Percentiles rank a stretch among this genome's conserved stretches.
Conservation (phyloP, 2,329 filamentous ascomycete species). For the Colletotrichum ledebouriae region DNA sequence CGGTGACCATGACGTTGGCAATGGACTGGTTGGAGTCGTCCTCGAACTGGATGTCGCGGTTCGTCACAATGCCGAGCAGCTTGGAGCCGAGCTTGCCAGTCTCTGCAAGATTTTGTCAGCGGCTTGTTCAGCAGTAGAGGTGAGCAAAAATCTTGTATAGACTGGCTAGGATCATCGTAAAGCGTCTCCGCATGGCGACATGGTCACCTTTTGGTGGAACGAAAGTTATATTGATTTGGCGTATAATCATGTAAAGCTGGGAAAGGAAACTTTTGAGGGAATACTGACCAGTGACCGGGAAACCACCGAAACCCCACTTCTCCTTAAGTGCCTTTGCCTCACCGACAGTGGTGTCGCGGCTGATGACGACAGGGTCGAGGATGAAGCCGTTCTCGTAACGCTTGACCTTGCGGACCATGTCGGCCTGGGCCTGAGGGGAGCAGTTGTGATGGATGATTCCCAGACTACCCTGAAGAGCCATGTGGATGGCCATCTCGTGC, state of each 20-base stretch:
- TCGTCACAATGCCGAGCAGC: constrained; percentile 96
- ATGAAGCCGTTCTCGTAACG: constrained; percentile 99
- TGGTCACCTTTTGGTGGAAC: constrained; percentile 95
- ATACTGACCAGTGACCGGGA: constrained; percentile 95
- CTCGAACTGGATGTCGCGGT: constrained; percentile 98
- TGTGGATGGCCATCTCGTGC: constrained; percentile 99
- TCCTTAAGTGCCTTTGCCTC: constrained; percentile 95
- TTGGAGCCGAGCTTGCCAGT: constrained; percentile 93
- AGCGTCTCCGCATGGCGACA: constrained; percentile 83
- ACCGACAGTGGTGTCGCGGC: constrained; percentile 86
- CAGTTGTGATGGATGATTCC: constrained; percentile 99
- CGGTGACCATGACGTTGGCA: constrained; percentile 93
- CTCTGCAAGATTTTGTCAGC: constrained; percentile 71
- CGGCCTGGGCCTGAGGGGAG: constrained; percentile 95
- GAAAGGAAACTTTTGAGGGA: constrained; percentile 40
- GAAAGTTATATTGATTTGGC: constrained; percentile 95
- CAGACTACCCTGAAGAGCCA: constrained; percentile 87
- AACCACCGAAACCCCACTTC: constrained; percentile 98
- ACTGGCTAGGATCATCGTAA: constrained; percentile 50
- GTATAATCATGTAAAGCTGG: constrained; percentile 79
- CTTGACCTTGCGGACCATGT: constrained; percentile 99
- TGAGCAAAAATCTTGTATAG: constrained; percentile 32
- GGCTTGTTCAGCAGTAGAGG: constrained; percentile 26
- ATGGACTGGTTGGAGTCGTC: constrained; percentile 79
- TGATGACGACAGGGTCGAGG: constrained; percentile 92